phyloP scores from a whole-genome alignment of 305 asterid species.

The Fraxinus sp. region DNA sequence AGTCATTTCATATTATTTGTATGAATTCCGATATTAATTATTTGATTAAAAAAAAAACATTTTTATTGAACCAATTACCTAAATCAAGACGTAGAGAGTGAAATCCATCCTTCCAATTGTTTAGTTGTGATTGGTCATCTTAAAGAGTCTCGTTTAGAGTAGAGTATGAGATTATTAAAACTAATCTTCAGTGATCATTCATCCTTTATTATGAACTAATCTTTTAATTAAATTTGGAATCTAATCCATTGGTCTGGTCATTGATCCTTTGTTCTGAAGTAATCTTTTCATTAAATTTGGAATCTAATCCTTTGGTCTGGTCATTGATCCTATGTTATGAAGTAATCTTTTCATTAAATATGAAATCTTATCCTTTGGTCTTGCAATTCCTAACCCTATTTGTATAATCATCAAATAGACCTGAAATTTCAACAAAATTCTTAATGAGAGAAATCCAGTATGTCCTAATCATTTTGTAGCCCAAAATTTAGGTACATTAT shows the following conservation, averaged over 20 bases:
- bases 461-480: not conserved
- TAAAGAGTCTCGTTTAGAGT: not conserved
- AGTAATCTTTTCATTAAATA: not conserved
- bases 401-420: not conserved
- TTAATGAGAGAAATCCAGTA: not conserved
- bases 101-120: not conserved
- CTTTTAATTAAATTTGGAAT: not conserved
- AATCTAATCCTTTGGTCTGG: not conserved
- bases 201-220: not conserved
- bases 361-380: not conserved
- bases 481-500: not conserved
- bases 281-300: not conserved
- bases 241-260: not conserved
- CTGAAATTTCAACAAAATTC: not conserved
- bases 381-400: not conserved
- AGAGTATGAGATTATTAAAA: not conserved
- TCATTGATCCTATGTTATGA: too few species aligned
- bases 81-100: not conserved
- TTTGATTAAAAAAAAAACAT: too few species aligned
- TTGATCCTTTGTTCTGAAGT: too few species aligned
- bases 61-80: too few species aligned
- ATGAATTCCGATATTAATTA: not conserved
- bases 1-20: not conserved
- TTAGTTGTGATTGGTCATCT: not conserved
- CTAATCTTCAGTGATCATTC: not conserved